phyloP scores from a whole-genome alignment of 75 land plant species.

The Picea glauca region DNA sequence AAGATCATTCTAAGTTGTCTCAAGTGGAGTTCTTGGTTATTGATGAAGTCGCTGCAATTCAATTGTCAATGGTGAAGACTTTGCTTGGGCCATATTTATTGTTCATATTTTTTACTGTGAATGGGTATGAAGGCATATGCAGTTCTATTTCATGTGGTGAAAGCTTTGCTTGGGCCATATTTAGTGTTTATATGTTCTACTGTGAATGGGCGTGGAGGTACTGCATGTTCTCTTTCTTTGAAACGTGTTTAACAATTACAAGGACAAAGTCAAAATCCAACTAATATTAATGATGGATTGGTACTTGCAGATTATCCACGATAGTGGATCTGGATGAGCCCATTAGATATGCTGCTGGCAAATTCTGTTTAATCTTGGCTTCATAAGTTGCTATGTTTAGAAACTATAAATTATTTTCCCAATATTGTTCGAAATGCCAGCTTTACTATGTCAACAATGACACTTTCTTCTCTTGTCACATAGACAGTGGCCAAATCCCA shows the following conservation, averaged over 20 bases:
- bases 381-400: too few species aligned
- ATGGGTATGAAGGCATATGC: conserved; percentile 21
- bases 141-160: conserved; percentile 84
- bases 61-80: conserved; percentile 79
- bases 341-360: too few species aligned
- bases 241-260: not conserved
- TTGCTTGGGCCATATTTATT: conserved; percentile 86
- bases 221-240: too few species aligned
- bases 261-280: not conserved
- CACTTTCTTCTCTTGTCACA: too few species aligned
- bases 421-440: too few species aligned
- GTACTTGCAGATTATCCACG: not conserved
- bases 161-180: conserved; percentile 88
- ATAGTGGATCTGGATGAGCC: too few species aligned
- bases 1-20: conserved; percentile 80
- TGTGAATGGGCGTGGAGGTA: conserved; percentile 23
- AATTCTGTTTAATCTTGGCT: too few species aligned
- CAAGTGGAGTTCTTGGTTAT: conserved; percentile 88
- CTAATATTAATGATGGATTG: not conserved
- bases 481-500: too few species aligned
- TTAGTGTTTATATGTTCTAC: conserved; percentile 92
- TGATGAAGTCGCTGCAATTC: conserved; percentile 96
- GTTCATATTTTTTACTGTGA: conserved; percentile 92
- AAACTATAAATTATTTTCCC: too few species aligned
- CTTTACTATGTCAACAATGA: too few species aligned